Percentiles rank a stretch among this genome's conserved stretches.
These are phyloP conservation scores for Pyrenochaeta sp. DNA, from an alignment of 2,329 filamentous ascomycete genomes.

Conservation along the genomic window DNA sequence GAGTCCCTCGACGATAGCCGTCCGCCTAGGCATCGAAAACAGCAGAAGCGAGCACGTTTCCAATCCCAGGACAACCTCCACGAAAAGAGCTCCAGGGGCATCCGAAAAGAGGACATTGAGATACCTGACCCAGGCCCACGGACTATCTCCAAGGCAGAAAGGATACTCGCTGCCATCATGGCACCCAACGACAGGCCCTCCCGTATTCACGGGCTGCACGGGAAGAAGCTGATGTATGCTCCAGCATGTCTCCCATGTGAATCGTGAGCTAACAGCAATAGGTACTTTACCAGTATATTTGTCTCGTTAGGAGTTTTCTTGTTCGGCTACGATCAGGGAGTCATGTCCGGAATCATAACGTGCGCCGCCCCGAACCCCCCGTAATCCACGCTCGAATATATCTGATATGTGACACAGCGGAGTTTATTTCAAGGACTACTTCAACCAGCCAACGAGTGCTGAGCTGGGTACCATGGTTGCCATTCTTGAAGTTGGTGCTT, in stretches of 20 bases:
- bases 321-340: constrained; percentile 89
- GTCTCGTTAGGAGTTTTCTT: constrained; percentile 87
- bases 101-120: constrained; percentile 76
- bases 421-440: constrained; percentile 87
- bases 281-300: constrained; percentile 94
- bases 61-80: constrained; percentile 56
- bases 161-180: constrained; percentile 84
- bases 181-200: constrained; percentile 72
- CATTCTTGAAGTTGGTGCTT: constrained; percentile 91
- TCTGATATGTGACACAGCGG: constrained; percentile 65
- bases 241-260: neutral
- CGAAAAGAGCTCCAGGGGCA: constrained; percentile 53
- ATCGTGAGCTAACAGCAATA: constrained; percentile 50
- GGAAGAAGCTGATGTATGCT: constrained; percentile 87
- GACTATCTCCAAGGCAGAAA: constrained; percentile 71
- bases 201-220: constrained; percentile 89
- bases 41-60: constrained; percentile 75
- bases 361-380: constrained; percentile 53
- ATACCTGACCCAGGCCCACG: constrained; percentile 74
- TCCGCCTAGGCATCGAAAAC: constrained; percentile 52
- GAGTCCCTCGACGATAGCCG: constrained; percentile 70
- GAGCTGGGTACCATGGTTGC: constrained; percentile 97
- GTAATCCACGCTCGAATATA: constrained; percentile 24
- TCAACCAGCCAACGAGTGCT: constrained; percentile 84
- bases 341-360: constrained; percentile 82